Percentiles rank a stretch among this genome's conserved stretches.
Evolutionary conservation across 2,329 filamentous ascomycete species (phyloP).

Genomic region (Aspergillus amoenus): DNA sequence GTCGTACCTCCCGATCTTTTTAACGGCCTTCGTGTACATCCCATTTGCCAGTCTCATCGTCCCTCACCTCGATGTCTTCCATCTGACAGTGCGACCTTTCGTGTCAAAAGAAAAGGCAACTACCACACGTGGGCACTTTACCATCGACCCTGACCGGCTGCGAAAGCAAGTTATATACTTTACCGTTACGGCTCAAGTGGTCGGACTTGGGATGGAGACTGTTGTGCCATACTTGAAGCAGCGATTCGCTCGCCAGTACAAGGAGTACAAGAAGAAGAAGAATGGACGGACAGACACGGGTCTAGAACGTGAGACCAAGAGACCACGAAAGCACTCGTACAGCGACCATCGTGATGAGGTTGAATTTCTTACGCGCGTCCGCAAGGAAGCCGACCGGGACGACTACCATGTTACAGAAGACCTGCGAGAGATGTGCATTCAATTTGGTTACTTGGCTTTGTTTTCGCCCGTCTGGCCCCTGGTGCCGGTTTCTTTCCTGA

Average conservation of each 20-base stretch:
- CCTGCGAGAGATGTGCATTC: slow-evolving; percentile 90
- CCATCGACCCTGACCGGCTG: slow-evolving; percentile 79
- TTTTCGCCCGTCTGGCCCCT: slow-evolving; percentile 95
- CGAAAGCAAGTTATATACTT: slow-evolving; percentile 95
- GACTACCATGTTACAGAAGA: slow-evolving; percentile 91
- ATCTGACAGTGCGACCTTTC: slow-evolving; percentile 71
- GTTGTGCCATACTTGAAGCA: slow-evolving; percentile 84
- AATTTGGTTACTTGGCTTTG: slow-evolving; percentile 84
- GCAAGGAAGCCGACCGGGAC: slow-evolving; percentile 78
- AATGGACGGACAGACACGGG: slow-evolving; percentile 23
- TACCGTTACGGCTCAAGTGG: slow-evolving; percentile 90
- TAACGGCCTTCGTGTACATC: slow-evolving; percentile 93
- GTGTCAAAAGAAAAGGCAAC: slow-evolving; percentile 73
- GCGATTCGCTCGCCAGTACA: slow-evolving; percentile 72
- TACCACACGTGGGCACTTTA: slow-evolving; percentile 59
- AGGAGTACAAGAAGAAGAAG: slow-evolving; percentile 32
- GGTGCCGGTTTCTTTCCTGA: slow-evolving; percentile 80
- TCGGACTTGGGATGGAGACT: slow-evolving; percentile 83
- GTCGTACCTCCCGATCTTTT: slow-evolving; percentile 83
- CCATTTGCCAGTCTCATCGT: slow-evolving; percentile 85
- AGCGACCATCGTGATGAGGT: slow-evolving; percentile 76
- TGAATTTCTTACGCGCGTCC: slow-evolving; percentile 77
- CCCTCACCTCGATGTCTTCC: slow-evolving; percentile 86
- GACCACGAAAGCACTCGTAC: slow-evolving; percentile 38
- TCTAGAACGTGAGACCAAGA: slow-evolving; percentile 23